phyloP scores from a whole-genome alignment of 176 grass and related monocot genomes.

The Poa annua region DNA sequence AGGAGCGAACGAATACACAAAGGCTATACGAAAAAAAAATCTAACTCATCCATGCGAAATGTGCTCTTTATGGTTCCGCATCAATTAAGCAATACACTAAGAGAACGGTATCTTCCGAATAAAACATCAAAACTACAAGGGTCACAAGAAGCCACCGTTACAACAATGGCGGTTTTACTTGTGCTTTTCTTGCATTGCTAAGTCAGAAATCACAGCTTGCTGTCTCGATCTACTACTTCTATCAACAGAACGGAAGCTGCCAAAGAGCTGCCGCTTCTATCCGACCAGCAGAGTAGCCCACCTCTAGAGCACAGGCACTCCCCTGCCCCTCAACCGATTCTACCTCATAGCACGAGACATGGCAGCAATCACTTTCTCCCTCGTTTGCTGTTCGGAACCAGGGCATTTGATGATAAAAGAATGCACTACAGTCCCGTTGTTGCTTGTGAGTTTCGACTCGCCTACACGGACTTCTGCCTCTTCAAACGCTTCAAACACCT shows the following conservation, averaged over 20 bases:
- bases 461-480: conserved; percentile 66
- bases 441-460: conserved; percentile 71
- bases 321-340: conserved; percentile 12
- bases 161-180: conserved; percentile 50
- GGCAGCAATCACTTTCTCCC: conserved; percentile 72
- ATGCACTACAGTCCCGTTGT: conserved; percentile 62
- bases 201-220: conserved; percentile 57
- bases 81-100: conserved; percentile 58
- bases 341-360: conserved; percentile 67
- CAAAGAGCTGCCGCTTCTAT: conserved; percentile 45
- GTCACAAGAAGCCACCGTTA: conserved; percentile 53
- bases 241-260: conserved; percentile 55
- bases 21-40: conserved; percentile 20
- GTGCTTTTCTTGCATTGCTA: conserved; percentile 44
- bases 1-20: background rate
- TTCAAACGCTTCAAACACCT: conserved; percentile 81
- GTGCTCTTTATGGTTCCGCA: conserved; percentile 57
- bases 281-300: conserved; percentile 35
- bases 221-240: conserved; percentile 62
- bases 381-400: conserved; percentile 78
- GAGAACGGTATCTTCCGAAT: conserved; percentile 58
- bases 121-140: conserved; percentile 62
- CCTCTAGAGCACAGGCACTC: background rate
- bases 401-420: conserved; percentile 83
- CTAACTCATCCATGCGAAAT: conserved; percentile 42